Evolutionary conservation across 495 filamentous ascomycete genomes (phyloP).

Genomic region (Xylaria sp.): DNA sequence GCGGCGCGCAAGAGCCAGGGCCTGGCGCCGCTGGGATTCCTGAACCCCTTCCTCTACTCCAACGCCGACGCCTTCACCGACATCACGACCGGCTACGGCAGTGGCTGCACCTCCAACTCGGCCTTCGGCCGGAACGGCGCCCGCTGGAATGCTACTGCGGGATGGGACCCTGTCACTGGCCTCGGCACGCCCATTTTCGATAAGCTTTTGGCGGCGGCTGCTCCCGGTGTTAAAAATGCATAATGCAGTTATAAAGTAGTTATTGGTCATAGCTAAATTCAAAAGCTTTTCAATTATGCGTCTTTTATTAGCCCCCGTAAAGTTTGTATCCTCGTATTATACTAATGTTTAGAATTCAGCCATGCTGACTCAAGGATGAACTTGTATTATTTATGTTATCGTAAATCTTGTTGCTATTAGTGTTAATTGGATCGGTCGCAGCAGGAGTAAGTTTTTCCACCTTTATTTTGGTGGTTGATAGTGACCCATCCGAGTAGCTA

Average conservation of each 20-base stretch:
- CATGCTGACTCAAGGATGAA: not conserved
- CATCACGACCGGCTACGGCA: slow-evolving; percentile 63
- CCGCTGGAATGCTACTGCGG: slow-evolving; percentile 46
- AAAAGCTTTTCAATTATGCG: not conserved
- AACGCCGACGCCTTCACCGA: slow-evolving; percentile 67
- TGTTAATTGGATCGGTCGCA: too few relatives aligned
- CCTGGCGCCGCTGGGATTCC: slow-evolving; percentile 64
- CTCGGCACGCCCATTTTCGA: slow-evolving; percentile 43
- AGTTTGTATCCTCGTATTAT: not conserved
- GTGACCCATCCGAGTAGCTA: too few relatives aligned
- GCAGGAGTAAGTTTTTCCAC: too few relatives aligned
- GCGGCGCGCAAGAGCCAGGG: slow-evolving; percentile 62
- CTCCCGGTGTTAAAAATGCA: slow-evolving; percentile 41
- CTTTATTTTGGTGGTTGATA: too few relatives aligned
- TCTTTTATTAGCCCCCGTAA: not conserved
- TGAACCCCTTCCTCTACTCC: slow-evolving; percentile 68
- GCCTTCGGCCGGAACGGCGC: slow-evolving; percentile 62
- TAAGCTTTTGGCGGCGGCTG: slow-evolving; percentile 39
- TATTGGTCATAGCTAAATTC: not conserved
- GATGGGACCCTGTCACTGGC: slow-evolving; percentile 49
- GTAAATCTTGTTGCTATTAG: too few relatives aligned
- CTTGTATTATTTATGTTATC: not conserved
- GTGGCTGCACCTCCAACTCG: slow-evolving; percentile 58
- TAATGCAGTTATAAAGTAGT: slow-evolving; percentile 20
- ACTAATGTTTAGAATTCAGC: not conserved